Evolutionary conservation across 257 asterid species (phyloP), one percentile per base, ranked within the genome.

Genomic region (Dorcoceras hygrometricum): DNA sequence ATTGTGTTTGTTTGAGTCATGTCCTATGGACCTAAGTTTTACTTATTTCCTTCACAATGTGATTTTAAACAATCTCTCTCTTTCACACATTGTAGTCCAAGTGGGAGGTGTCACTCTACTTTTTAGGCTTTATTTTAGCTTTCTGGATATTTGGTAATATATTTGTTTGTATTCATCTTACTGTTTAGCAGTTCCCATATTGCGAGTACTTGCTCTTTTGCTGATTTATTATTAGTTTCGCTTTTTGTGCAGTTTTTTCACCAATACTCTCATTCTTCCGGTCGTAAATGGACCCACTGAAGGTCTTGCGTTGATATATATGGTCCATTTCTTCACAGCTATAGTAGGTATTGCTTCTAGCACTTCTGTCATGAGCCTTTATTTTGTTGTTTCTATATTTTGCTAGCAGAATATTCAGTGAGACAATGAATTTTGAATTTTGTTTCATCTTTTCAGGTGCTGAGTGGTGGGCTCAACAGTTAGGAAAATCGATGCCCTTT

Each of bases 241-340:
- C 26, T 53, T 65, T 54, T 72, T 69, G 16, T 80, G 76, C 95
- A 91, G 98, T 84, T 91, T 50, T 74, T 91, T 91, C 80, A 91
- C 96, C 80, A 89, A 87, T 74, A 87, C 94, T 62, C 95, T 91
- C 71, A 83, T 91, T 77, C 98, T 91, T 81, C 98, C 98, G 2
- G 98, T 77, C 20, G 60, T 91, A 75, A 91, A 91, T 81, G 98
- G 98, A 65, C 98, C 98, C 23, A 91, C 98, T 0, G 98, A 91
- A 80, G 98, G 98, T 59, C 96, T 89, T 70, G 73, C 80, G 85
- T 71, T 91, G 89, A 89, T 91, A 80, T 91, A 85, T 70, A 11
- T 80, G 67, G 57, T 56, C 78, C 98, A 91, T 77, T 77, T 79
- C 77, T 84, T 91, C 70, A 91, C 98, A 27, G 86, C 87, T 68